Conservation (phyloP, 225 moss, liverwort and hornwort genomes). For the Straminergon stramineum region DNA sequence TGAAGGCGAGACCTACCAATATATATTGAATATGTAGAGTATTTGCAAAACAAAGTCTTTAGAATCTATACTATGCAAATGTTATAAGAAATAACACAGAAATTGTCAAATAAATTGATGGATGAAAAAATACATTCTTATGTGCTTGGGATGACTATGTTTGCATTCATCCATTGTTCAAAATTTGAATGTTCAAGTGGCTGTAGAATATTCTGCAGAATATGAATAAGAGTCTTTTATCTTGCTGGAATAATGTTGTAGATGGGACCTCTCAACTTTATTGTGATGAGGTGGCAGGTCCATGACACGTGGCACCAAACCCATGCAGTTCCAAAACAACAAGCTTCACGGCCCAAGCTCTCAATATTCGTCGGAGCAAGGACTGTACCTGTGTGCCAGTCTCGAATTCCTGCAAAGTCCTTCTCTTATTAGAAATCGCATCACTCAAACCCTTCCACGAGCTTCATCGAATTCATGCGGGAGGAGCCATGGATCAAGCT, state of each 20-base stretch:
- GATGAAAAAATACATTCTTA: too few species aligned
- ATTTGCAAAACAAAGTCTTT: not conserved
- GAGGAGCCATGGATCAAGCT: conserved; percentile 11
- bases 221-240: not conserved
- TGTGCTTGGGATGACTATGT: too few species aligned
- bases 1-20: not conserved
- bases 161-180: too few species aligned
- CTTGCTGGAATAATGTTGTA: not conserved
- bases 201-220: not conserved
- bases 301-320: not conserved
- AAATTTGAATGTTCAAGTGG: too few species aligned
- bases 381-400: not conserved
- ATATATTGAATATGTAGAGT: not conserved
- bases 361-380: not conserved
- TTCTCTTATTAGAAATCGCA: not conserved
- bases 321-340: not conserved
- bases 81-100: too few species aligned
- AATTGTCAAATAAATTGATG: too few species aligned
- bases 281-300: not conserved
- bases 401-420: not conserved
- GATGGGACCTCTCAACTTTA: not conserved
- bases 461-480: conserved; percentile 1
- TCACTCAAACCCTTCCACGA: not conserved
- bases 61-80: not conserved
- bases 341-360: not conserved